phyloP scores from a whole-genome alignment of 2,329 filamentous ascomycete species.

The Rhynchosporium agropyri region DNA sequence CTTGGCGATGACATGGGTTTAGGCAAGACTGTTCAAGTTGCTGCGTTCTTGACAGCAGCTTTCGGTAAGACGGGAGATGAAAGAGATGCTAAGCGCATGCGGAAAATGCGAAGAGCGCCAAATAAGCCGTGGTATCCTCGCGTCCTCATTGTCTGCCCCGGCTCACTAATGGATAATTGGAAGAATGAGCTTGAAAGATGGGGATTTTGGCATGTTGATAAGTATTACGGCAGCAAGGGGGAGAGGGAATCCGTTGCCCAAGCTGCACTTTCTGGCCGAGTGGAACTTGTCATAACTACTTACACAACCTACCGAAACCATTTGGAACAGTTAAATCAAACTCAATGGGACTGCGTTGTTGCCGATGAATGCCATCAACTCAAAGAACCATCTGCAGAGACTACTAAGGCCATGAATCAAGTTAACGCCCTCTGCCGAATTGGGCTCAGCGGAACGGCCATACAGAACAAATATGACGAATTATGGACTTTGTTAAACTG shows the following conservation, averaged over 20 bases:
- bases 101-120: conserved; percentile 71
- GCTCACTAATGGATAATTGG: conserved; percentile 90
- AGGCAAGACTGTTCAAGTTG: conserved; percentile 96
- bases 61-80: conserved; percentile 95
- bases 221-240: conserved; percentile 70
- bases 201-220: conserved; percentile 93
- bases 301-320: conserved; percentile 88
- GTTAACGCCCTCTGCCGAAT: conserved; percentile 91
- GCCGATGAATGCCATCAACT: conserved; percentile 92
- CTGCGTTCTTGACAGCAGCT: conserved; percentile 84
- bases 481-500: conserved; percentile 96
- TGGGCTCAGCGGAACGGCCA: conserved; percentile 91
- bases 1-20: conserved; percentile 95
- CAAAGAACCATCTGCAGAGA: conserved; percentile 77
- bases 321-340: conserved; percentile 72
- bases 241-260: conserved; percentile 74
- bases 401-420: conserved; percentile 84
- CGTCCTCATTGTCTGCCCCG: conserved; percentile 85
- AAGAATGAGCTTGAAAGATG: conserved; percentile 80
- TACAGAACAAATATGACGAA: conserved; percentile 98
- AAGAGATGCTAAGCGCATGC: conserved; percentile 82
- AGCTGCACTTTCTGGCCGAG: conserved; percentile 71
- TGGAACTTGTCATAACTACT: conserved; percentile 93
- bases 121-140: conserved; percentile 75
- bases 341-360: conserved; percentile 91